Conservation (phyloP, 495 filamentous ascomycete genomes). For the Aspergillus taichungensis region DNA sequence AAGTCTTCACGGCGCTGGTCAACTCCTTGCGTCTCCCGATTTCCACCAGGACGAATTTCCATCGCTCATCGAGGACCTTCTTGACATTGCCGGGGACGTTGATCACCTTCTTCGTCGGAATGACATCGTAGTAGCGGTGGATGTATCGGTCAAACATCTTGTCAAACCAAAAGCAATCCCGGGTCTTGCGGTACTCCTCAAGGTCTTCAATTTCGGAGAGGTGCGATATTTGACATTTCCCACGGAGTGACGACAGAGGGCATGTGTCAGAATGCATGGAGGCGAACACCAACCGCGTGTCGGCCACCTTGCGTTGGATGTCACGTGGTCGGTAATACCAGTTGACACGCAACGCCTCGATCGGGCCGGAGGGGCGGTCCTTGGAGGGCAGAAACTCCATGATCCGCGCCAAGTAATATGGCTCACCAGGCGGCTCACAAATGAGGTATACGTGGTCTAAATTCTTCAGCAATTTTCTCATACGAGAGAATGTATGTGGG, state of each 20-base stretch:
- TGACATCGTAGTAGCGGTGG: slow-evolving; percentile 92
- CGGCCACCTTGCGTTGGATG: slow-evolving; percentile 81
- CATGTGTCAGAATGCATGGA: slow-evolving; percentile 98
- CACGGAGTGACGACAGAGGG: slow-evolving; percentile 82
- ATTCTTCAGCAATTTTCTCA: slow-evolving; percentile 13
- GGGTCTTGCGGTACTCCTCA: slow-evolving; percentile 70
- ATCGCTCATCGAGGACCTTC: slow-evolving; percentile 87
- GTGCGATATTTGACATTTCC: slow-evolving; percentile 85
- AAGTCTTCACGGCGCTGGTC: slow-evolving; percentile 91
- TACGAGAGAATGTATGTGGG: slow-evolving; percentile 1
- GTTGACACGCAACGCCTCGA: slow-evolving; percentile 87
- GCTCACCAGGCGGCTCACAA: slow-evolving; percentile 95
- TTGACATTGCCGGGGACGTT: slow-evolving; percentile 94
- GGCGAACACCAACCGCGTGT: slow-evolving; percentile 82
- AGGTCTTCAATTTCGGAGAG: slow-evolving; percentile 75
- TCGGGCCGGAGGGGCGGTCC: slow-evolving; percentile 58
- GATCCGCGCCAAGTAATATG: slow-evolving; percentile 93
- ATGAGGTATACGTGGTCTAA: slow-evolving; percentile 95
- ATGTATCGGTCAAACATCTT: slow-evolving; percentile 98
- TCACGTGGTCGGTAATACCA: slow-evolving; percentile 98
- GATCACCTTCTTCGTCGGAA: slow-evolving; percentile 84
- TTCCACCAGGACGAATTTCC: slow-evolving; percentile 92
- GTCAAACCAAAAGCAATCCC: slow-evolving; percentile 92
- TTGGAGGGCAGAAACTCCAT: slow-evolving; percentile 92
- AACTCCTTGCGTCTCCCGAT: slow-evolving; percentile 86